Base-by-base conservation (phyloP, 169 alveolate species). In the Cyclospora cayetanensis region DNA sequence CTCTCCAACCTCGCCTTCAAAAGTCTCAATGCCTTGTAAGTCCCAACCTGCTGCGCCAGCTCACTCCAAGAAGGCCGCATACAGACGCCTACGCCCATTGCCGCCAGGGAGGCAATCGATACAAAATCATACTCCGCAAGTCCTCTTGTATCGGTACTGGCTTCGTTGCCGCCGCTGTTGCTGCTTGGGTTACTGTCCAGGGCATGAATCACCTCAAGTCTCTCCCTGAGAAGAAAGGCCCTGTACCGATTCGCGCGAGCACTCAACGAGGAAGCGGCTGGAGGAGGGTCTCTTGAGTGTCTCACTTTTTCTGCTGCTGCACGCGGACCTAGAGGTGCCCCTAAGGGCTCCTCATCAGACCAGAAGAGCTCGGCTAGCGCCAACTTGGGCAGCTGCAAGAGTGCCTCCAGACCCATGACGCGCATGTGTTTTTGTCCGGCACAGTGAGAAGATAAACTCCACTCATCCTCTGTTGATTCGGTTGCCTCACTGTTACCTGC, bases 131-230 rank as follows among this genome's bases (percentile, higher is more conserved):
- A 72, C 18, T 5, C 63, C 11, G 39, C 83, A 7, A n/a, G n/a
- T 72, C 60, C 25, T 72, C 25, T 1, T 39, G 46, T 66, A n/a
- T 66, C 29, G 15, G 43, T 66, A 31, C 77, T 50, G 0, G 7
- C 63, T 50, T 50, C 20, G 55, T 39, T 39, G 84, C 60, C 29
- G 65, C 60, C 41, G 84, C 84, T 72, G 84, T 60, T 37, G 84
- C 60, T 72, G 65, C 60, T 72, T n/a, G n/a, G n/a, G n/a, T n/a
- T n/a, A n/a, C n/a, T n/a, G n/a, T n/a, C n/a, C n/a, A n/a, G n/a
- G n/a, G n/a, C n/a, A n/a, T n/a, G n/a, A n/a, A n/a, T n/a, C n/a
- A n/a, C n/a, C n/a, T n/a, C n/a, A n/a, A n/a, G n/a, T n/a, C n/a
- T n/a, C n/a, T n/a, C n/a, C n/a, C n/a, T n/a, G n/a, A n/a, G n/a